These are phyloP conservation scores for Cafeteria roenbergensis DNA, from an alignment of 108 stramenopile species.

Conservation along the genomic window DNA sequence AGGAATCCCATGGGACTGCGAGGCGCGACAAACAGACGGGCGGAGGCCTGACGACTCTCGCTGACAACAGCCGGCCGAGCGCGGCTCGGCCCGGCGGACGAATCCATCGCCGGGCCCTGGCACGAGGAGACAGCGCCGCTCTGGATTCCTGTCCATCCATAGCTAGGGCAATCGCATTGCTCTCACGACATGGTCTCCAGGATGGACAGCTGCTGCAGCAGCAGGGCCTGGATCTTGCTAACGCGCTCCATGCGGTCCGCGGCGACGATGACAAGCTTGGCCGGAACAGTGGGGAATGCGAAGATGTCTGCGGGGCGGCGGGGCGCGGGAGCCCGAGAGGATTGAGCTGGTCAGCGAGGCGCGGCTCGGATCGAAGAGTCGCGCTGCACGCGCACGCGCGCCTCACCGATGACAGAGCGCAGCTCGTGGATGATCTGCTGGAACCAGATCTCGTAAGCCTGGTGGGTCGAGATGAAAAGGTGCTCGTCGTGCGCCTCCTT, in stretches of 20 bases:
- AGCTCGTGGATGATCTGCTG: conserved; percentile 7
- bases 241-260: background rate
- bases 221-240: background rate
- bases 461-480: conserved; percentile 2
- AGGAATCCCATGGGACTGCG: background rate
- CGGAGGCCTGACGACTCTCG: no score
- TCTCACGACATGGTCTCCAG: conserved; percentile 6
- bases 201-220: conserved; percentile 1
- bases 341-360: no score
- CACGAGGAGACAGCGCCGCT: conserved; percentile 1
- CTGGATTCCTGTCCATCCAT: no score
- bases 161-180: no score
- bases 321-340: no score
- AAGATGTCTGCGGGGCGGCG: background rate
- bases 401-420: no score
- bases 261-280: background rate
- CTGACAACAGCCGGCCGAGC: no score
- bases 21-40: no score
- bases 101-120: background rate
- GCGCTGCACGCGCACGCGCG: no score
- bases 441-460: conserved; percentile 9
- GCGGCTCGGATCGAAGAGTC: no score
- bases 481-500: background rate
- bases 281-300: background rate
- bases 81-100: no score